These are phyloP conservation scores for Lepidium africanum DNA, from an alignment of 345 rosid species.

Conservation along the genomic window DNA sequence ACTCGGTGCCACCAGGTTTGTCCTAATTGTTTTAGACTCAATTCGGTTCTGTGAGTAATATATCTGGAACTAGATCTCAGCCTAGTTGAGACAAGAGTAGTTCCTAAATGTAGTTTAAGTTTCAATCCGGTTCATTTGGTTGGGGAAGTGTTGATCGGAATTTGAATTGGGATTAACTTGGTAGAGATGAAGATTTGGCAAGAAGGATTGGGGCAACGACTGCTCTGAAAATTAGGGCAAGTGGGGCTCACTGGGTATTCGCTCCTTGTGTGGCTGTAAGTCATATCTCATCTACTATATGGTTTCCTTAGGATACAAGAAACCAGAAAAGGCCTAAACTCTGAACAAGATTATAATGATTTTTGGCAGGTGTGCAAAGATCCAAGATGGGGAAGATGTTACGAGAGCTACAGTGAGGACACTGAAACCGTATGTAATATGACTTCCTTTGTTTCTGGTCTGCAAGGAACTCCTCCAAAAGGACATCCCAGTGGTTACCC, in stretches of 20 bases:
- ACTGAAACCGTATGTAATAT: constrained; percentile 55
- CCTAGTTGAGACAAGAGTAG: no score
- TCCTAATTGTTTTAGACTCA: neutral
- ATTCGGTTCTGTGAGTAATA: neutral
- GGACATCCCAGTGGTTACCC: constrained; percentile 71
- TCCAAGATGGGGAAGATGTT: constrained; percentile 83
- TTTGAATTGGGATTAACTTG: neutral
- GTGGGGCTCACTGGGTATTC: constrained; percentile 66
- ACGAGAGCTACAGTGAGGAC: constrained; percentile 70
- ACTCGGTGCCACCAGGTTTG: constrained; percentile 80
- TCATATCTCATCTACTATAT: neutral
- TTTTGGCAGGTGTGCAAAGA: constrained; percentile 57
- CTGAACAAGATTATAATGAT: neutral
- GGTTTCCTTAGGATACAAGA: neutral
- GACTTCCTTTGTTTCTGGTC: constrained; percentile 54
- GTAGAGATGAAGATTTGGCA: constrained; percentile 62
- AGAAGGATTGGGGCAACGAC: constrained; percentile 61
- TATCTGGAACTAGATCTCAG: no score
- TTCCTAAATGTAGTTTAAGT: no score
- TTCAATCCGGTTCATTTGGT: neutral
- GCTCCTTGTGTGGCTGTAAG: constrained; percentile 83
- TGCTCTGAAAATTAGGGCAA: constrained; percentile 80
- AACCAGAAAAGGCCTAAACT: neutral
- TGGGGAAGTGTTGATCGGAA: neutral
- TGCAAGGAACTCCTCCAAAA: constrained; percentile 73